Conservation (phyloP, 2,329 filamentous ascomycete species). For the Fusarium chlamydosporum region DNA sequence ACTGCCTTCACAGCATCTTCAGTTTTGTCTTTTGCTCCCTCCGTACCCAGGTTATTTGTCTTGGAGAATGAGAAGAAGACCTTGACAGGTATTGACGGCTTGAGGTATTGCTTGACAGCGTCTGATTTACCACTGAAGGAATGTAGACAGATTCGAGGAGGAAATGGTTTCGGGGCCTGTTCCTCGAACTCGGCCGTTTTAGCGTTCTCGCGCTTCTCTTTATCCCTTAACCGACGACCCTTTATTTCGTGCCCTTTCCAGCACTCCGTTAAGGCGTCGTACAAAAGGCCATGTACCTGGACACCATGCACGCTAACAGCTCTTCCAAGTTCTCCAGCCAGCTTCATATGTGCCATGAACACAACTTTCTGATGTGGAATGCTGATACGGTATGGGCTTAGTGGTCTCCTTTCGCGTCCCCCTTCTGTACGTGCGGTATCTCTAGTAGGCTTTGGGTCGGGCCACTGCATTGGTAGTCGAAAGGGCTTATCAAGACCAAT, state of each 20-base stretch:
- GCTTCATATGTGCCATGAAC: slow-evolving; percentile 72
- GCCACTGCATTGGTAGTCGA: slow-evolving; percentile 73
- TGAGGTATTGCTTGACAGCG: slow-evolving; percentile 80
- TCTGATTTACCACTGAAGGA: slow-evolving; percentile 86
- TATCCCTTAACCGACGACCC: slow-evolving; percentile 62
- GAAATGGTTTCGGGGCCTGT: slow-evolving; percentile 65
- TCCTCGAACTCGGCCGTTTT: slow-evolving; percentile 51
- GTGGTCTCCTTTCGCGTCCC: slow-evolving; percentile 74
- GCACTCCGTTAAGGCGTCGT: slow-evolving; percentile 70
- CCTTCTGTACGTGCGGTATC: slow-evolving; percentile 69
- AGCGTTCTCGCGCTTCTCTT: slow-evolving; percentile 28
- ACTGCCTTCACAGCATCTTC: slow-evolving; percentile 76
- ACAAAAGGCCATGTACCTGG: slow-evolving; percentile 77
- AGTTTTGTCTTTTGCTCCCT: slow-evolving; percentile 62
- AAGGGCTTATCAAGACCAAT: slow-evolving; percentile 81
- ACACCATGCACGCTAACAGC: slow-evolving; percentile 78
- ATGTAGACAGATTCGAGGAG: slow-evolving; percentile 88
- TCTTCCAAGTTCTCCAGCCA: slow-evolving; percentile 75
- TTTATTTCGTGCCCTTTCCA: slow-evolving; percentile 76
- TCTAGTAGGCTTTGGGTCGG: slow-evolving; percentile 38
- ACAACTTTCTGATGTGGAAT: slow-evolving; percentile 75
- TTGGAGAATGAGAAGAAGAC: slow-evolving; percentile 90
- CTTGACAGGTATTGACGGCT: slow-evolving; percentile 76
- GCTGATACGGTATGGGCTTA: slow-evolving; percentile 75
- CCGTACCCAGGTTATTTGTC: slow-evolving; percentile 78